These are phyloP conservation scores for Excoecaria cochinchinensis DNA, from an alignment of 345 rosid genomes.

Conservation along the genomic window DNA sequence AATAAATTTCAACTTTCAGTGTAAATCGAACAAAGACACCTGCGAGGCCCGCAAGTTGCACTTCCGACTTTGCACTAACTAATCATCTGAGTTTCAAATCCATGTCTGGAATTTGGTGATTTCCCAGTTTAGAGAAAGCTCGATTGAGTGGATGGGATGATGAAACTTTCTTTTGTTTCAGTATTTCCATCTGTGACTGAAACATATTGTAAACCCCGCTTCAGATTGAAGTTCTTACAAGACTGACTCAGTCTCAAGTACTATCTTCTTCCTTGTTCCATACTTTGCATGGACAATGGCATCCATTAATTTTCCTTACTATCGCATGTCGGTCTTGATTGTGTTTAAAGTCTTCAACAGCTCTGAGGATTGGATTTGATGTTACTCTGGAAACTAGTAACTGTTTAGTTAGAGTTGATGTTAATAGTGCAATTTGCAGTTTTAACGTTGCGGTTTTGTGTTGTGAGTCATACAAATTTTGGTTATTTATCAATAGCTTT, in stretches of 20 bases:
- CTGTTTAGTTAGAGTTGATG: too few species aligned
- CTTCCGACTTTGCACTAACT: too few species aligned
- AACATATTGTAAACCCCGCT: slow-evolving; percentile 36
- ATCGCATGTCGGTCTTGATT: background rate
- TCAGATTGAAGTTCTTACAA: slow-evolving; percentile 33
- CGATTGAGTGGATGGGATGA: slow-evolving; percentile 39
- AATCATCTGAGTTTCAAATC: too few species aligned
- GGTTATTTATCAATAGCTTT: too few species aligned
- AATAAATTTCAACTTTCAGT: slow-evolving; percentile 33
- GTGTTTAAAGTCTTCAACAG: background rate
- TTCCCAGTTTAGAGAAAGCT: slow-evolving; percentile 26
- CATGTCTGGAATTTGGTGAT: slow-evolving; percentile 33
- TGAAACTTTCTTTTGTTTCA: slow-evolving; percentile 38
- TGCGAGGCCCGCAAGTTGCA: slow-evolving; percentile 69
- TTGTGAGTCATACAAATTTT: too few species aligned
- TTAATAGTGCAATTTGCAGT: too few species aligned
- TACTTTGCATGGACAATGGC: background rate
- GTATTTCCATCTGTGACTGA: slow-evolving; percentile 40
- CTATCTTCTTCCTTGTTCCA: background rate
- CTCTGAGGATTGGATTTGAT: background rate
- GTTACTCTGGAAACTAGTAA: too few species aligned
- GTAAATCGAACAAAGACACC: slow-evolving; percentile 88
- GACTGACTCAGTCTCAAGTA: slow-evolving; percentile 11
- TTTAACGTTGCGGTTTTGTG: too few species aligned
- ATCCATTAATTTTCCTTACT: background rate